A percentile compares a stretch with the other conserved stretches of the same genome.
Conservation (phyloP, 2,329 filamentous ascomycete species). For the Aspergillus aculeatinus region DNA sequence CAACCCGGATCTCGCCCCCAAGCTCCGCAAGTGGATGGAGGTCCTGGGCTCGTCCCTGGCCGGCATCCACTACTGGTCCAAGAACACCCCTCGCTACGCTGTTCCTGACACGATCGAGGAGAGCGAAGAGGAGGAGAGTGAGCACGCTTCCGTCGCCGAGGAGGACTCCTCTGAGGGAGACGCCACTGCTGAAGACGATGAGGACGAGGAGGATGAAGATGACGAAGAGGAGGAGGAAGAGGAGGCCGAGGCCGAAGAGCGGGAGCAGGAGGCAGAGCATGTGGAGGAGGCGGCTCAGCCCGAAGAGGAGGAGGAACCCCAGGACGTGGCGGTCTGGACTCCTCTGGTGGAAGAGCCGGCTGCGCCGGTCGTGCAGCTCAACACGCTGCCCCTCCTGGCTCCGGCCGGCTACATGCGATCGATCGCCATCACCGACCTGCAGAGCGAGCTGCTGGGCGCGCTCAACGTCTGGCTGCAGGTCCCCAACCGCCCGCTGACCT, state of each 20-base stretch:
- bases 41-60: constrained; percentile 11
- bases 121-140: constrained; percentile 6
- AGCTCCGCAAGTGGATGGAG: constrained; percentile 15
- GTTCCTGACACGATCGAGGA: constrained; percentile 7
- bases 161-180: background rate
- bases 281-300: background rate
- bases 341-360: constrained; percentile 9
- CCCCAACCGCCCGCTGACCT: constrained; percentile 13
- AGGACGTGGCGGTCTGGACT: constrained; percentile 2
- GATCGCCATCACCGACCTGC: constrained; percentile 28
- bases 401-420: constrained; percentile 27
- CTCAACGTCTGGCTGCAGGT: constrained; percentile 34
- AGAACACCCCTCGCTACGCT: constrained; percentile 10
- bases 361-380: constrained; percentile 1
- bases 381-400: constrained; percentile 10
- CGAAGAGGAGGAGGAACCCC: background rate
- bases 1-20: constrained; percentile 8
- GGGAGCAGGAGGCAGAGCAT: background rate
- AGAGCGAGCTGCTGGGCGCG: constrained; percentile 23
- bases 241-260: constrained; percentile 1
- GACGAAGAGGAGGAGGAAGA: background rate
- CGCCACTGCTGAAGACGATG: constrained; percentile 2
- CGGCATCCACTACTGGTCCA: constrained; percentile 16
- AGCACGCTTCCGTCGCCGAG: background rate
- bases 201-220: background rate